Percentiles rank a stretch among this genome's conserved stretches.
Conservation (phyloP, 2,329 filamentous ascomycete species). For the Trichoderma aggressivum region DNA sequence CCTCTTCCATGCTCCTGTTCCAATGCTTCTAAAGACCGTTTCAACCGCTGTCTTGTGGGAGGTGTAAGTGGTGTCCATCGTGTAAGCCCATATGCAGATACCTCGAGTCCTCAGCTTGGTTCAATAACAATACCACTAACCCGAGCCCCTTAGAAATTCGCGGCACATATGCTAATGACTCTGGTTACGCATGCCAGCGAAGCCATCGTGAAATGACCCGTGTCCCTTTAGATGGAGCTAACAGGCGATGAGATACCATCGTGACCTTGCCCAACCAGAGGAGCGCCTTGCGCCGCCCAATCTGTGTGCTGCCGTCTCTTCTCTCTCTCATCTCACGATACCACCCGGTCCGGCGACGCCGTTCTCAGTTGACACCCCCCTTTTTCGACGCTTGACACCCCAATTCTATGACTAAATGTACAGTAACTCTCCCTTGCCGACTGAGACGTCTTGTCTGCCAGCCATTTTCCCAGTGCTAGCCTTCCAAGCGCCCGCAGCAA, state of each 20-base stretch:
- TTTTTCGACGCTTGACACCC: constrained; percentile 1
- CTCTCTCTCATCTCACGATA: constrained; percentile 1
- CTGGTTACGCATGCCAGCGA: constrained; percentile 16
- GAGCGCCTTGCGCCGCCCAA: not conserved
- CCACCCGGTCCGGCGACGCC: not conserved
- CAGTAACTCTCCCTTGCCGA: constrained; percentile 27
- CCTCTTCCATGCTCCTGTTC: not conserved
- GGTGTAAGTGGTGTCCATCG: not conserved
- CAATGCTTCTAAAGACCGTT: not conserved
- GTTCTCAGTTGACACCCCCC: constrained; percentile 11
- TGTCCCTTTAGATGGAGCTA: constrained; percentile 11
- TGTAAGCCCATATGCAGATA: not conserved
- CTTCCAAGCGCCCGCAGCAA: not conserved
- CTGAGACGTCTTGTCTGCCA: constrained; percentile 26
- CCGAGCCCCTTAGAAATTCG: not conserved
- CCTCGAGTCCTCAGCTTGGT: not conserved
- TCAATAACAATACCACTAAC: not conserved
- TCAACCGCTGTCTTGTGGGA: not conserved
- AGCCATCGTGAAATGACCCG: constrained; percentile 19
- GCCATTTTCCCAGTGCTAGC: constrained; percentile 12
- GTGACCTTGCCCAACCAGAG: constrained; percentile 1
- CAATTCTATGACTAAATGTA: constrained; percentile 23
- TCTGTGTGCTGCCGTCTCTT: not conserved
- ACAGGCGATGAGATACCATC: constrained; percentile 15
- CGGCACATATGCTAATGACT: constrained; percentile 18